phyloP scores from a whole-genome alignment of 495 filamentous ascomycete species.

The Venustampulla echinocandica region DNA sequence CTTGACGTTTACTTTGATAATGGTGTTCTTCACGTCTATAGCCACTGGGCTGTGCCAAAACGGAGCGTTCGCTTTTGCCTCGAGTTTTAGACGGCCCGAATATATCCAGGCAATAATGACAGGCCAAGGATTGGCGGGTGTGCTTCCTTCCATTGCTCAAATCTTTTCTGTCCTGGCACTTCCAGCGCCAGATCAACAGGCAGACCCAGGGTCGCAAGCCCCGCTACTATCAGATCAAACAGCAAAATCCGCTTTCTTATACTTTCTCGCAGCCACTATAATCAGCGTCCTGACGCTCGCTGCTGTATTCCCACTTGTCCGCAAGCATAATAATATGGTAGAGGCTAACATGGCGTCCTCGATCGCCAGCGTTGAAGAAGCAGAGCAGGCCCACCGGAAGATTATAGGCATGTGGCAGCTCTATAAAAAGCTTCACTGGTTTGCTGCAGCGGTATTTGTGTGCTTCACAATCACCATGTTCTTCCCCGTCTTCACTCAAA shows the following conservation, averaged over 20 bases:
- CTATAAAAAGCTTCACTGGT: slow-evolving; percentile 64
- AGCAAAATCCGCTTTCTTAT: slow-evolving; percentile 71
- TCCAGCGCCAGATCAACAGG: slow-evolving; percentile 27
- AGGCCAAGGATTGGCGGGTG: slow-evolving; percentile 86
- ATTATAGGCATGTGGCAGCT: slow-evolving; percentile 56
- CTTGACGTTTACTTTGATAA: slow-evolving; percentile 70
- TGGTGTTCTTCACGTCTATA: slow-evolving; percentile 69
- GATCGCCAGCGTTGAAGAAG: slow-evolving; percentile 37
- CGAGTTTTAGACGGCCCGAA: slow-evolving; percentile 69
- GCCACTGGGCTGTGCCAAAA: slow-evolving; percentile 87
- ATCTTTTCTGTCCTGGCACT: slow-evolving; percentile 74
- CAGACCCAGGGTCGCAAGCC: neutral
- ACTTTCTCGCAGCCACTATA: slow-evolving; percentile 80
- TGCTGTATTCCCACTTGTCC: slow-evolving; percentile 41
- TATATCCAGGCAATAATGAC: slow-evolving; percentile 97
- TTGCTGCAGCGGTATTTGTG: slow-evolving; percentile 60
- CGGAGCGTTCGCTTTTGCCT: slow-evolving; percentile 85
- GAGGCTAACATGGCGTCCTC: slow-evolving; percentile 30
- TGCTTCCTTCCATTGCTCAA: slow-evolving; percentile 79
- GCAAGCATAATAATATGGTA: slow-evolving; percentile 34
- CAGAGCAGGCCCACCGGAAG: slow-evolving; percentile 40
- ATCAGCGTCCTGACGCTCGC: slow-evolving; percentile 51
- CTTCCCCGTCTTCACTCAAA: slow-evolving; percentile 84
- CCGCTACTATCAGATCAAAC: slow-evolving; percentile 2
- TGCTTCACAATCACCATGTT: slow-evolving; percentile 84